These are phyloP conservation scores for Boletus pseudopeckii DNA, from an alignment of 768 basidiomycete genomes.

Conservation along the genomic window DNA sequence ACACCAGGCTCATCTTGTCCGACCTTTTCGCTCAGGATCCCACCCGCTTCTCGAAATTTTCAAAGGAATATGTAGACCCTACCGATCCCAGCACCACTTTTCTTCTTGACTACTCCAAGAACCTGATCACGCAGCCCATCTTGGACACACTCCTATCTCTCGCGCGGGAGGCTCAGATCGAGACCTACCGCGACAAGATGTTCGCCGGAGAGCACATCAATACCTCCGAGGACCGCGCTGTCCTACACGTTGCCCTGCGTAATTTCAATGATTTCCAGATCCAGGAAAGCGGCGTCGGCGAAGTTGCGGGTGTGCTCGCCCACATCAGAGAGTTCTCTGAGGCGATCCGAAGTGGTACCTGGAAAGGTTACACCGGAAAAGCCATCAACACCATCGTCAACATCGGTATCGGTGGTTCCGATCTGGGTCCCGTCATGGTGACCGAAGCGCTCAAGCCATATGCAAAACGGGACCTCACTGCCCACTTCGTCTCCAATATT, in stretches of 20 bases:
- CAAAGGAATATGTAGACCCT: constrained; percentile 65
- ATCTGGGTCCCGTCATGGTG: constrained; percentile 98
- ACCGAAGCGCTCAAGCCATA: constrained; percentile 96
- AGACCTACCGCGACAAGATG: constrained; percentile 86
- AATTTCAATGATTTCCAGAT: constrained; percentile 77
- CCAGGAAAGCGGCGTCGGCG: constrained; percentile 73
- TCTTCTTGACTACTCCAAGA: constrained; percentile 96
- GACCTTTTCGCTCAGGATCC: constrained; percentile 92
- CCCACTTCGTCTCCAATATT: constrained; percentile 94
- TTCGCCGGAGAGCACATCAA: constrained; percentile 97
- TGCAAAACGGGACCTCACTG: constrained; percentile 81
- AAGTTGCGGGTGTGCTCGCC: constrained; percentile 77
- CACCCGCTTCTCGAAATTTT: constrained; percentile 82
- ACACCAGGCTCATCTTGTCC: constrained; percentile 75
- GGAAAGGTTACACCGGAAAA: constrained; percentile 99
- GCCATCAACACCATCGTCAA: constrained; percentile 92
- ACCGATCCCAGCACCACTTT: constrained; percentile 70
- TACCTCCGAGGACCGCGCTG: constrained; percentile 96
- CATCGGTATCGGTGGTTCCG: constrained; percentile 98
- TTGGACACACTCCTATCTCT: constrained; percentile 73
- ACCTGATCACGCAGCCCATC: constrained; percentile 86
- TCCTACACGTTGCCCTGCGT: constrained; percentile 91
- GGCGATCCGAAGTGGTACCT: constrained; percentile 75
- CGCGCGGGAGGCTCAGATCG: constrained; percentile 82
- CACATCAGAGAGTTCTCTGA: constrained; percentile 93